phyloP scores from a whole-genome alignment of 345 rosid genomes.

The Trapa bicornis region DNA sequence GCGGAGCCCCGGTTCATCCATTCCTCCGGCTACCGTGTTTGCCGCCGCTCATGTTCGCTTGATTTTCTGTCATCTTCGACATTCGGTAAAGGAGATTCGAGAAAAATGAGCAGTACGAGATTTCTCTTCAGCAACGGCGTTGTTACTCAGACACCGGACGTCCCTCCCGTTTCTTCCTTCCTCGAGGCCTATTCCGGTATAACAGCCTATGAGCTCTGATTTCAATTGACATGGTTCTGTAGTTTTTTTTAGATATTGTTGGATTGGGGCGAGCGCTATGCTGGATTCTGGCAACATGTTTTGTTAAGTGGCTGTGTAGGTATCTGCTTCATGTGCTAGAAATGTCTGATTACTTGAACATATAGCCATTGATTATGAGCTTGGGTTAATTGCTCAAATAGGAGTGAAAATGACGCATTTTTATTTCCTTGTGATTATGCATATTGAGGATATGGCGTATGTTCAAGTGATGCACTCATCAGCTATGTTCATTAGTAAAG shows the following conservation, averaged over 20 bases:
- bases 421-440: background rate
- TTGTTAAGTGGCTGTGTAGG: too few relatives aligned
- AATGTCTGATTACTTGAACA: background rate
- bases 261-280: too few relatives aligned
- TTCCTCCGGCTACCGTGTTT: background rate
- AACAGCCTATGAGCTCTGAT: background rate
- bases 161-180: constrained; percentile 45
- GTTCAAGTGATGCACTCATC: background rate
- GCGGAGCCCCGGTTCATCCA: background rate
- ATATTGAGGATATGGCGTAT: background rate
- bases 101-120: constrained; percentile 10
- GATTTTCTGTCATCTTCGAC: background rate
- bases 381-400: background rate
- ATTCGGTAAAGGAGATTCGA: background rate
- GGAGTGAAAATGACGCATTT: background rate
- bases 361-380: too few relatives aligned
- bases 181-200: constrained; percentile 55
- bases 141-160: constrained; percentile 24
- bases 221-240: too few relatives aligned
- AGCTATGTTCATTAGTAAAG: background rate
- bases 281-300: too few relatives aligned
- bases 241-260: too few relatives aligned
- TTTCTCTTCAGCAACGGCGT: constrained; percentile 52
- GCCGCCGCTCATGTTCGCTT: background rate
- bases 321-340: background rate